A percentile compares a stretch with the other conserved stretches of the same genome.
phyloP scores from a whole-genome alignment of 2,329 filamentous ascomycete genomes.

The Graphium sp. region DNA sequence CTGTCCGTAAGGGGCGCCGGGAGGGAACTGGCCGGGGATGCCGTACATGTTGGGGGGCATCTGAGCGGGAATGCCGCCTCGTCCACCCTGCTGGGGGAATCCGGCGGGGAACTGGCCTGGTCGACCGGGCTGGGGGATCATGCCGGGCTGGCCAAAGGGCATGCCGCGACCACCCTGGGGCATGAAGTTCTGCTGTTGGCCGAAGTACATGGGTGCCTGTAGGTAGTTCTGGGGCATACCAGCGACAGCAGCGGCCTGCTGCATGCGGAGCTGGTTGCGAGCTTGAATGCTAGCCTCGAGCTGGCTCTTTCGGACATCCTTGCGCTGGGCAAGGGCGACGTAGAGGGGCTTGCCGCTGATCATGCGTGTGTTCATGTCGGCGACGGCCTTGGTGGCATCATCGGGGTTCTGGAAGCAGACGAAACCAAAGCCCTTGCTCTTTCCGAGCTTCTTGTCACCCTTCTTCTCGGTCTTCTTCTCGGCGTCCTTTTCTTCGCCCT shows the following conservation, averaged over 20 bases:
- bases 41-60: constrained; percentile 78
- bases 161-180: constrained; percentile 48
- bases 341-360: constrained; percentile 92
- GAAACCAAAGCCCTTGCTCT: constrained; percentile 99
- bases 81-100: constrained; percentile 75
- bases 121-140: constrained; percentile 64
- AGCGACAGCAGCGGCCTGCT: constrained; percentile 83
- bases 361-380: constrained; percentile 99
- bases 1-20: constrained; percentile 58
- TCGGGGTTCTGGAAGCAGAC: constrained; percentile 99
- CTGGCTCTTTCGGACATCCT: constrained; percentile 98
- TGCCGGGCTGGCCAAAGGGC: constrained; percentile 46
- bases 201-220: constrained; percentile 85
- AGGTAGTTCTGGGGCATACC: constrained; percentile 81
- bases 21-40: constrained; percentile 65
- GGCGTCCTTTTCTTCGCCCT: constrained; percentile 25
- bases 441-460: constrained; percentile 58
- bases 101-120: constrained; percentile 71
- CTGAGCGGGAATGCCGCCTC: constrained; percentile 74
- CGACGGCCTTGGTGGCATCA: constrained; percentile 96
- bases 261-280: constrained; percentile 95
- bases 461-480: constrained; percentile 45
- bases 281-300: constrained; percentile 98
- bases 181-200: constrained; percentile 57
- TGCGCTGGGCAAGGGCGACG: constrained; percentile 94